Percentiles rank a stretch among this genome's conserved stretches.
These are phyloP conservation scores for Exophiala phaeomuriformis DNA, from an alignment of 2,329 filamentous ascomycete species.

Conservation along the genomic window DNA sequence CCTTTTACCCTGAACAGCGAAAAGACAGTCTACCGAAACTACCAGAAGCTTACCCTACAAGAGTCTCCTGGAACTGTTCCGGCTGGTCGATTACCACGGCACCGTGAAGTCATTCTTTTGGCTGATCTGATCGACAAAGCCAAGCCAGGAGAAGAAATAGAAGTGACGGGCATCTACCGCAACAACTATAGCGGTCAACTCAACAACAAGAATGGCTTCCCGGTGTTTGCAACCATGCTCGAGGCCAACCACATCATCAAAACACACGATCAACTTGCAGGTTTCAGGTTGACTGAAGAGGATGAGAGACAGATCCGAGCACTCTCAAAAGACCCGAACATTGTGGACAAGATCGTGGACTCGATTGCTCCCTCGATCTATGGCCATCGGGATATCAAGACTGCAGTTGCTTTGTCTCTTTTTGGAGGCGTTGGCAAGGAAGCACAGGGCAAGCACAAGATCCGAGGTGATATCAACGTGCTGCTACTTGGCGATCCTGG, in stretches of 20 bases:
- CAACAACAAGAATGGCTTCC: slow-evolving; percentile 98
- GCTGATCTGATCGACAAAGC: slow-evolving; percentile 96
- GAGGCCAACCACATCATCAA: slow-evolving; percentile 98
- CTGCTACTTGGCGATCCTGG: slow-evolving; percentile 92
- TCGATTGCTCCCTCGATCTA: slow-evolving; percentile 98
- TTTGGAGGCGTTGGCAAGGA: slow-evolving; percentile 92
- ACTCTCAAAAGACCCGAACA: slow-evolving; percentile 80
- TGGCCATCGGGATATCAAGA: slow-evolving; percentile 94
- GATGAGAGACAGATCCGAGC: slow-evolving; percentile 86
- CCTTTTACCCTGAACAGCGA: slow-evolving; percentile 95
- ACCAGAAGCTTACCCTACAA: slow-evolving; percentile 94
- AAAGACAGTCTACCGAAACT: slow-evolving; percentile 97
- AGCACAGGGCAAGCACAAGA: slow-evolving; percentile 78
- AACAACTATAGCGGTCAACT: slow-evolving; percentile 98
- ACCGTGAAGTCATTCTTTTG: slow-evolving; percentile 87
- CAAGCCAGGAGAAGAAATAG: slow-evolving; percentile 95
- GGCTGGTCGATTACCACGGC: slow-evolving; percentile 84
- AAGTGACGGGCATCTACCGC: slow-evolving; percentile 91
- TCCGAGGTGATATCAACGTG: slow-evolving; percentile 97
- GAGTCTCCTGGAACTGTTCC: slow-evolving; percentile 96
- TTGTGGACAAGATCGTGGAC: slow-evolving; percentile 84
- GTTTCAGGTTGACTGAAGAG: slow-evolving; percentile 89
- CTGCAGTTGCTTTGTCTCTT: slow-evolving; percentile 83
- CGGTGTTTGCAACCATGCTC: slow-evolving; percentile 93
- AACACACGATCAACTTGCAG: slow-evolving; percentile 92